Evolutionary conservation across 371 early-diverging fungal species (phyloP).

Genomic region (Rozella allomycis): DNA sequence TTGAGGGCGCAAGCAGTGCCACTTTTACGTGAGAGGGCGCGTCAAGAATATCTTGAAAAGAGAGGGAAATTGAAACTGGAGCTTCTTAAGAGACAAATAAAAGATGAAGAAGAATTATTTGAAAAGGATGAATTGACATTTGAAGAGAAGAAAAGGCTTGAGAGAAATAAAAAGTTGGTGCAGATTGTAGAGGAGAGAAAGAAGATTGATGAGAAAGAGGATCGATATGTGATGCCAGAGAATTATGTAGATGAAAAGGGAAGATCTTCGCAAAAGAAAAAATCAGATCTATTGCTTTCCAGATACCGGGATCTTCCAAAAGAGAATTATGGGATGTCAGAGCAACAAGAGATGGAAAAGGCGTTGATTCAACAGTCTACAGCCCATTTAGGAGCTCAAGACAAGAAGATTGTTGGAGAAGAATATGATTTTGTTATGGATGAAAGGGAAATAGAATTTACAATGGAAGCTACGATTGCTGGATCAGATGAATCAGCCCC

Average conservation of each 20-base stretch:
- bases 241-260: slow-evolving; percentile 75
- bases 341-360: background rate
- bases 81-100: slow-evolving; percentile 46
- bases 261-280: slow-evolving; percentile 74
- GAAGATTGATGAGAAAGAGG: slow-evolving; percentile 41
- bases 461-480: background rate
- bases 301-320: slow-evolving; percentile 50
- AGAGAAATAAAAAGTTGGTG: slow-evolving; percentile 59
- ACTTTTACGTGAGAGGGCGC: slow-evolving; percentile 52
- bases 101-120: slow-evolving; percentile 72
- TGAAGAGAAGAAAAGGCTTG: slow-evolving; percentile 45
- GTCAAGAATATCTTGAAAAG: slow-evolving; percentile 69
- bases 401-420: slow-evolving; percentile 20
- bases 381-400: slow-evolving; percentile 3
- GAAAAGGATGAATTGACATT: slow-evolving; percentile 45
- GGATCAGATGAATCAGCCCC: slow-evolving; percentile 1
- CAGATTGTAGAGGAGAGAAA: slow-evolving; percentile 59
- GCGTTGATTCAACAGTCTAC: background rate
- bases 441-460: slow-evolving; percentile 10
- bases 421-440: slow-evolving; percentile 40
- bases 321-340: background rate
- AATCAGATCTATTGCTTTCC: slow-evolving; percentile 57
- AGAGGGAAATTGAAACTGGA: slow-evolving; percentile 62
- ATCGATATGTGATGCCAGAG: slow-evolving; percentile 82
- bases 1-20: slow-evolving; percentile 32